A percentile compares a stretch with the other conserved stretches of the same genome.
Conservation (phyloP, 2,329 filamentous ascomycete species). For the Neophaeococcomyces mojaviensis region DNA sequence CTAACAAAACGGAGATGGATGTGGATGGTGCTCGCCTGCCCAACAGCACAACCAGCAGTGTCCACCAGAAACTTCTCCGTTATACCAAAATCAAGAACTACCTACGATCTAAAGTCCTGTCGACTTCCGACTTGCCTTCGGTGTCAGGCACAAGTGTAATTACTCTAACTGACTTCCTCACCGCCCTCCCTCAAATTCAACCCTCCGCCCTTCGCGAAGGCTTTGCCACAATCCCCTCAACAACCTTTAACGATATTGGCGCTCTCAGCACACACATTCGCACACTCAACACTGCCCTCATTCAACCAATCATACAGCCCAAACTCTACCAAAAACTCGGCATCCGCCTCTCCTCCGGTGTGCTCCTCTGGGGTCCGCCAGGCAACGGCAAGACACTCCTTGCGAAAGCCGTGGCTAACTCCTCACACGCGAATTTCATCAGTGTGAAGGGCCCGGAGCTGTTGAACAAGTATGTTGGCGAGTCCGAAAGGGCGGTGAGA, state of each 20-base stretch:
- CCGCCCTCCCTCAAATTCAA: constrained; percentile 66
- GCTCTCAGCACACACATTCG: constrained; percentile 72
- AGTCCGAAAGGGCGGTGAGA: constrained; percentile 86
- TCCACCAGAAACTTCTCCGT: too few relatives aligned
- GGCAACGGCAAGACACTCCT: constrained; percentile 95
- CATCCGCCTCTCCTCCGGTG: constrained; percentile 73
- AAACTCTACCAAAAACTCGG: constrained; percentile 69
- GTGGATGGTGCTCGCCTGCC: constrained; percentile 33
- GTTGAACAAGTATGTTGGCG: constrained; percentile 95
- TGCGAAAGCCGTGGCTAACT: constrained; percentile 91
- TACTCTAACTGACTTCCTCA: constrained; percentile 62
- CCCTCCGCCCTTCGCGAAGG: constrained; percentile 84
- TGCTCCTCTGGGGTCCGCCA: constrained; percentile 91
- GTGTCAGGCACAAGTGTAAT: constrained; percentile 44
- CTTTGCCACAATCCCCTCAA: constrained; percentile 87
- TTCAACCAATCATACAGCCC: constrained; percentile 79
- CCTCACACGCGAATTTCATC: constrained; percentile 95
- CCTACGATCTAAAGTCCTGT: too few relatives aligned
- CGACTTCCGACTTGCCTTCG: constrained; percentile 16
- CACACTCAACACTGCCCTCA: constrained; percentile 76
- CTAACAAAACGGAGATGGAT: constrained; percentile 38
- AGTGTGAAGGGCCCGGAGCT: constrained; percentile 94
- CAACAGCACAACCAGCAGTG: too few relatives aligned
- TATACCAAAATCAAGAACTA: too few relatives aligned
- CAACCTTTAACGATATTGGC: constrained; percentile 88